Evolutionary conservation across 164 flowering plant species (phyloP), one percentile per base, ranked within the genome.

Genomic region (Pachysandra terminalis): DNA sequence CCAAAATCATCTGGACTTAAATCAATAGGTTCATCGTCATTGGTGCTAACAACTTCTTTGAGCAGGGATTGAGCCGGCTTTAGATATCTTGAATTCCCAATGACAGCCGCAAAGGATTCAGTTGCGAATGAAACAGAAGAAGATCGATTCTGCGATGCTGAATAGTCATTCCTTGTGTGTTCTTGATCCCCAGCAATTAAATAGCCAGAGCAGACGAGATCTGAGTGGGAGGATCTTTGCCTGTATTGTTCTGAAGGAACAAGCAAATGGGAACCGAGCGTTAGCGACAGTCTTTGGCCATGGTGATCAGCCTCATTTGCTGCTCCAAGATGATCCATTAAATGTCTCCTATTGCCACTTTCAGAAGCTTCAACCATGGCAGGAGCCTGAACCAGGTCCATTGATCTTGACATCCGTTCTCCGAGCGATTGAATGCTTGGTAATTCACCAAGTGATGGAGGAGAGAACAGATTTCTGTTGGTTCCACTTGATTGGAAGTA

Each of bases 281-380:
- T 84, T 40, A 89, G 86, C 28, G 97, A 89, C 45, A 91, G 73
- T 25, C 92, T 87, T 65, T 85, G 88, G 27, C 83, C 79, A 71
- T 85, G 89, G 69, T 59, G 80, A 80, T 56, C 64, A 21, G 52
- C 67, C 59, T 84, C 89, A 45, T 72, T 80, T 52, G 84, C 54
- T 19, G 84, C 75, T 73, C 84, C 85, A 67, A 84, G 79, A 68
- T 82, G 87, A 76, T 86, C 86, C 82, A 87, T 81, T 9, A 87
- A 56, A 63, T 83, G 85, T 61, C 87, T 81, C 45, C 75, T 75
- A n/a, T n/a, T n/a, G 69, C 68, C 73, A 49, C 73, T 78, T 51
- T 76, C 72, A 32, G 83, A 61, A 58, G 77, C 80, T 52, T 79
- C 81, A 0, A 75, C 61, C 0, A 66, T 19, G 8, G 69, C 45